Conservation (phyloP, 257 asterid genomes). For the Linaria vulgaris region DNA sequence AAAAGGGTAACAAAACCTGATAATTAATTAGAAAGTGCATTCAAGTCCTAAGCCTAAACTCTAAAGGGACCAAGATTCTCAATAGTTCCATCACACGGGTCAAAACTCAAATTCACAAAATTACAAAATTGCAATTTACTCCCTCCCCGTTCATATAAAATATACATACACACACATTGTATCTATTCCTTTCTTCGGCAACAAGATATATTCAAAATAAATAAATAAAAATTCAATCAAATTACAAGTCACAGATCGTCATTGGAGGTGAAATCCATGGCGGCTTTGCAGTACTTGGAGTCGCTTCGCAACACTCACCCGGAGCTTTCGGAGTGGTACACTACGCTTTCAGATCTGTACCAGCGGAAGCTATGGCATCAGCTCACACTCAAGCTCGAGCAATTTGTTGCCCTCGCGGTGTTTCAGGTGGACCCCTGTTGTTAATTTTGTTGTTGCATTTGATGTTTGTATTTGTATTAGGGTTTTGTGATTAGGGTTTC, state of each 20-base stretch:
- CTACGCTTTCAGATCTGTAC: conserved; percentile 89
- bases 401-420: conserved; percentile 82
- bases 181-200: conserved; percentile 41
- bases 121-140: too few species aligned
- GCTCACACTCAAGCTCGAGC: conserved; percentile 93
- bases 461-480: not conserved
- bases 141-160: too few species aligned
- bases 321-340: conserved; percentile 91
- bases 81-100: too few species aligned
- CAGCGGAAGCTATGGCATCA: conserved; percentile 98
- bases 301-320: conserved; percentile 71
- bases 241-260: not conserved
- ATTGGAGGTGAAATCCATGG: conserved; percentile 44
- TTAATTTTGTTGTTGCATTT: not conserved
- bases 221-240: not conserved
- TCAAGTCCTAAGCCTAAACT: too few species aligned
- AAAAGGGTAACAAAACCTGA: too few species aligned
- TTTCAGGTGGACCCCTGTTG: too few species aligned
- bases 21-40: too few species aligned
- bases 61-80: too few species aligned
- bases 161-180: too few species aligned
- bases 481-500: not conserved
- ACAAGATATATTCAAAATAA: conserved; percentile 32
- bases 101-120: too few species aligned
- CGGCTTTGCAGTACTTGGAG: conserved; percentile 85